Base-by-base conservation (phyloP, 169 alveolate species). In the Babesia bovis region DNA sequence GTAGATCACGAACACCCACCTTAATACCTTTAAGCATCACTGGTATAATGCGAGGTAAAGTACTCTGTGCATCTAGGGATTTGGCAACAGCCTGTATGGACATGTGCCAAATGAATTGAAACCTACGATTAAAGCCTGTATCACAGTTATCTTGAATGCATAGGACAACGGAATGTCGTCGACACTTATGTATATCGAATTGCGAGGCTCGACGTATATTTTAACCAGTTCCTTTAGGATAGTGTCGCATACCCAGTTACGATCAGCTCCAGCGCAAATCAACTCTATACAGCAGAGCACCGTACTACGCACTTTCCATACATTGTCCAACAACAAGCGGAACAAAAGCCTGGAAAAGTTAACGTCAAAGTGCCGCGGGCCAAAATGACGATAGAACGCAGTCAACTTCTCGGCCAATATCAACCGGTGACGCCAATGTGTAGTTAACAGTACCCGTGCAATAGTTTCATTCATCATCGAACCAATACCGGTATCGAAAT, bases 81-180 rank as follows among this genome's bases (percentile, higher is more conserved):
- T 78, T 78, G 35, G 82, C 56, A 36, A 78, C 87, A 10, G 87
- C 87, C 87, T 78, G 66, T 12, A 57, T 17, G 41, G 30, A 7
- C 17, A 10, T 51, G 30, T 0, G 7, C 26, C 38, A 19, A 32
- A 13, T 13, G 28, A 10, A 0, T 38, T 19, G 28, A 13, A 50
- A 71, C 88, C 42, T 47, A 81, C 88, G 10, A 71, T 79, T 41
- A 81, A 73, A 7, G 88, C 74, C 60, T 81, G 83, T 17, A 81
- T 57, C 15, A 81, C 17, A n/a, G 51, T 49, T 21, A 81, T 81
- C 60, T 55, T 81, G 6, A 71, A 25, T n/a, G 83, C 42, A 49
- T 60, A 60, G 28, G 75, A 51, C 10, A 70, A 50, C 25, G 70
- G 82, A 23, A 55, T 25, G 35, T 52, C 55, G 5, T 66, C 57